Conservation (phyloP, 2,329 filamentous ascomycete genomes). For the Rhexocercosporidium sp. region DNA sequence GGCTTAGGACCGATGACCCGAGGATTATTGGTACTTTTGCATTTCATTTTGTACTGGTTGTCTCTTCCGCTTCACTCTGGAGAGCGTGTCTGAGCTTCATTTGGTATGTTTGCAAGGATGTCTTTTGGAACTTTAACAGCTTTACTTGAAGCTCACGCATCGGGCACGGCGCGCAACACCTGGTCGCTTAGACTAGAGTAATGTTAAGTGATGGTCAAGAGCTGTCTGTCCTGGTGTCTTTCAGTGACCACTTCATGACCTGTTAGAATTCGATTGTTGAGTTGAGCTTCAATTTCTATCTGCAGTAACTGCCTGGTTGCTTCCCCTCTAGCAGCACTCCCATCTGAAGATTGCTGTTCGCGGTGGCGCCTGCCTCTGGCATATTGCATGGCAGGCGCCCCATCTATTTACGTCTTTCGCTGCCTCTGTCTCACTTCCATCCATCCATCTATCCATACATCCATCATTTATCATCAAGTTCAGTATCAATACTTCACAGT, state of each 20-base stretch:
- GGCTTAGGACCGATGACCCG: conserved; percentile 1
- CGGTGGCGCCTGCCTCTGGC: neutral
- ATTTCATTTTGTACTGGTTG: conserved; percentile 25
- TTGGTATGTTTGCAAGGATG: conserved; percentile 27
- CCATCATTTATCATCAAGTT: neutral
- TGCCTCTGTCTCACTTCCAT: neutral
- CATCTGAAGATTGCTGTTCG: neutral
- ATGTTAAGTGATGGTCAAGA: neutral
- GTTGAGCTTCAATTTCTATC: neutral
- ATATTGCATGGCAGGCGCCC: neutral
- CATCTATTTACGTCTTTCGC: too few relatives aligned
- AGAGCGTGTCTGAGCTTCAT: conserved; percentile 18
- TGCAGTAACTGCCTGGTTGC: neutral
- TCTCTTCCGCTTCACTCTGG: neutral
- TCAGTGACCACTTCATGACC: neutral
- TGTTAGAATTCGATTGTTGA: neutral
- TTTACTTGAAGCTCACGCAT: conserved; percentile 23
- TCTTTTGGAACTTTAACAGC: conserved; percentile 31
- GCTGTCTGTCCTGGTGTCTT: neutral
- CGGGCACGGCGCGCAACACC: conserved; percentile 13
- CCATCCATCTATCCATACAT: neutral
- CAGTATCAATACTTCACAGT: neutral
- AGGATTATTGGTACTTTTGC: conserved; percentile 24
- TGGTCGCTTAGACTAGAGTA: conserved; percentile 20
- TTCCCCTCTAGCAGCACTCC: too few relatives aligned